Percentiles rank a stretch among this genome's conserved stretches.
Evolutionary conservation across 2,329 filamentous ascomycete genomes (phyloP).

Genomic region (Stachybotrys chartarum): DNA sequence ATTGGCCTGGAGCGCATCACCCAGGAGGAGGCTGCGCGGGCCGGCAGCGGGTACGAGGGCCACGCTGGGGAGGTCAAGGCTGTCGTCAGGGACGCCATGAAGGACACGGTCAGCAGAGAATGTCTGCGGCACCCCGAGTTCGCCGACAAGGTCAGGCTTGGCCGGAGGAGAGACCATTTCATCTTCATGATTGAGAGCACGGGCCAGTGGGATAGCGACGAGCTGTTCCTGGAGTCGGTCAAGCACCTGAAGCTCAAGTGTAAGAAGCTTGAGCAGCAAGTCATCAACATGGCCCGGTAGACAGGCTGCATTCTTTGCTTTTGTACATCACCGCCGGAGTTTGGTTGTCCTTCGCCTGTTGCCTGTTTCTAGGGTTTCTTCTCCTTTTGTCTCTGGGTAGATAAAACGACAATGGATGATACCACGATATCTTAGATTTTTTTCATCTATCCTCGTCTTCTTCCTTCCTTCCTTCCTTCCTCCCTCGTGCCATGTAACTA

Average conservation of each 20-base stretch:
- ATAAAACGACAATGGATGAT: constrained; percentile 23
- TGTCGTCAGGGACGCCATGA: constrained; percentile 81
- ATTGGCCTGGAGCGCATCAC: constrained; percentile 73
- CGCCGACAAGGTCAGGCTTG: constrained; percentile 89
- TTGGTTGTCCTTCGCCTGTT: constrained; percentile 14
- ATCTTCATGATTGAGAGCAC: constrained; percentile 95
- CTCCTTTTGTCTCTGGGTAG: constrained; percentile 18
- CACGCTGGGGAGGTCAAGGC: constrained; percentile 78
- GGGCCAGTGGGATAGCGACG: constrained; percentile 90
- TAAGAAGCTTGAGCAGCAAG: constrained; percentile 61
- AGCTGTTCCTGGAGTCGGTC: constrained; percentile 85
- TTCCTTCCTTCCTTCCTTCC: background rate
- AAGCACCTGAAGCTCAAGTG: constrained; percentile 83
- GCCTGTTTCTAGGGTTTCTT: constrained; percentile 9
- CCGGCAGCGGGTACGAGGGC: constrained; percentile 61
- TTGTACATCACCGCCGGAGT: constrained; percentile 3
- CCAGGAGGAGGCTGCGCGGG: constrained; percentile 51
- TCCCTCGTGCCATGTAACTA: background rate
- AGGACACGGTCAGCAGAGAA: constrained; percentile 91
- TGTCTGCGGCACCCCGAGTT: constrained; percentile 89
- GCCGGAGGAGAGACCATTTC: constrained; percentile 87
- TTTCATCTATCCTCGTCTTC: background rate
- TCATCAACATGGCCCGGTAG: constrained; percentile 56
- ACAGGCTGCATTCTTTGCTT: constrained; percentile 7
- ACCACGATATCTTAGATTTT: constrained; percentile 18